phyloP scores from a whole-genome alignment of 768 basidiomycete species.

The Lactifluus subvellereus region DNA sequence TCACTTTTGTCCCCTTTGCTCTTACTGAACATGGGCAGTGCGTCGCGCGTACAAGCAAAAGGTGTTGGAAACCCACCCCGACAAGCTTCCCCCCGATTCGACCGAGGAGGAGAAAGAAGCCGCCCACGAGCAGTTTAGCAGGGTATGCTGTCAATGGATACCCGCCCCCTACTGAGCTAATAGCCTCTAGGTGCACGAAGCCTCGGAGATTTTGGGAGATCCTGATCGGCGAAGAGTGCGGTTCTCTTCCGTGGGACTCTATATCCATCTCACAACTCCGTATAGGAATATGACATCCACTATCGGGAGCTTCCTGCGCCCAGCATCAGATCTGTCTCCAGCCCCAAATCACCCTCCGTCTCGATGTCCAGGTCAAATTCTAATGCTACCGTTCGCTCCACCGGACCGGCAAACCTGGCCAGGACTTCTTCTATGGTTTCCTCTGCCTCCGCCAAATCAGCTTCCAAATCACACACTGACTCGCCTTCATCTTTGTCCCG shows the following conservation, averaged over 20 bases:
- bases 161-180: slow-evolving; percentile 24
- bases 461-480: slow-evolving; percentile 2
- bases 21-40: slow-evolving; percentile 35
- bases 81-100: slow-evolving; percentile 55
- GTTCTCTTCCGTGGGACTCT: not conserved
- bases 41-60: slow-evolving; percentile 62
- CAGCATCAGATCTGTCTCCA: slow-evolving; percentile 11
- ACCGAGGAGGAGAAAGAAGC: slow-evolving; percentile 45
- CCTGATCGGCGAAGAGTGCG: slow-evolving; percentile 48
- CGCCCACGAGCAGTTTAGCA: slow-evolving; percentile 55
- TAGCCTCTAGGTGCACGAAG: slow-evolving; percentile 49
- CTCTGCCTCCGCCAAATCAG: not conserved
- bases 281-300: slow-evolving; percentile 24
- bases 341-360: slow-evolving; percentile 12
- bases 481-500: not conserved
- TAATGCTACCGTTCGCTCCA: slow-evolving; percentile 10
- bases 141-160: slow-evolving; percentile 37
- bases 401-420: not conserved
- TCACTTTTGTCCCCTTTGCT: not conserved
- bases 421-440: slow-evolving; percentile 16
- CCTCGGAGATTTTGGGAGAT: slow-evolving; percentile 56
- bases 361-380: slow-evolving; percentile 16
- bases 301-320: slow-evolving; percentile 14
- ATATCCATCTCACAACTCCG: slow-evolving; percentile 1
- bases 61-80: slow-evolving; percentile 68